Base-by-base conservation (phyloP, 1,139 yeast species). In the Diutina neorugosa region DNA sequence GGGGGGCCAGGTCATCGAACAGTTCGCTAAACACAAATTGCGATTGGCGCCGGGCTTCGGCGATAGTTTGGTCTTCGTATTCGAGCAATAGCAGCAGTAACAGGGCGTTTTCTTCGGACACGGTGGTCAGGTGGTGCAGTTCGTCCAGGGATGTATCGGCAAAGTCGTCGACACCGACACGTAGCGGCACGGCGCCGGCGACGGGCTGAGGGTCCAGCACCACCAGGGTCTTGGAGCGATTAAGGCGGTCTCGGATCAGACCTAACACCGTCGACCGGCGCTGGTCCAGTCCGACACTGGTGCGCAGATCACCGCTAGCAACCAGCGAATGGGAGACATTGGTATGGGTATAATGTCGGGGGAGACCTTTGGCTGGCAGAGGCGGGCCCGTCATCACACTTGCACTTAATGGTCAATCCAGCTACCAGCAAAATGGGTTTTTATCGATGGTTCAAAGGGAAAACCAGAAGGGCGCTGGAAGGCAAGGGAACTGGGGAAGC, bases 71-170 rank as follows among this genome's bases (percentile, higher is more conserved):
- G n/a, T 44, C 48, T 16, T 21, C 11, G 25, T 44, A 21, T 21
- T 44, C 34, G 11, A 44, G n/a, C 48, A 44, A 44, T 31, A 31
- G 37, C 48, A 44, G 48, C 19, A 25, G 25, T 16, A 14, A 20
- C 48, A 44, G 48, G 16, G 23, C 19, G 14, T 8, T 31, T 6
- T 14, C 48, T 14, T 44, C 48, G 19, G 19, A 14, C 9, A 21
- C 11, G 25, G 21, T 19, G 25, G 21, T 19, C 25, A 19, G 23
- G 7, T 19, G 16, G 23, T 16, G 16, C 48, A 44, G 48, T 9
- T 44, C 48, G 14, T 44, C 48, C 48, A 23, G 34, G 4, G 48
- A 44, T 11, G 48, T 44, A n/a, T 44, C 48, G 31, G 48, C 48
- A 44, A 44, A 44, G 16, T n/a, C 48, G 12, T 44, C 48, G 34